phyloP scores from a whole-genome alignment of 306 rosid species.

The Luffa aegyptiaca region DNA sequence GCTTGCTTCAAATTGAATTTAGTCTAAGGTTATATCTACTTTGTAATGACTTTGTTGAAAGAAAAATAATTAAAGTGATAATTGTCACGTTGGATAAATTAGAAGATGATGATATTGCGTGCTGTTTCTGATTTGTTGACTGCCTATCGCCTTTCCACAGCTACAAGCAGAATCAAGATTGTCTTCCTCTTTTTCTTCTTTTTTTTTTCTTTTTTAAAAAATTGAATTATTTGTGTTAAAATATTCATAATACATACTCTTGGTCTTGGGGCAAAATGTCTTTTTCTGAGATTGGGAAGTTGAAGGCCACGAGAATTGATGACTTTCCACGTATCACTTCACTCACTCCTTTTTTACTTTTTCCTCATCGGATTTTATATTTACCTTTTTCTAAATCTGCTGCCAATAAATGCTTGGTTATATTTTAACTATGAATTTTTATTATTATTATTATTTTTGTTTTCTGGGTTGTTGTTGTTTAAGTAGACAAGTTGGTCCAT shows the following conservation, averaged over 20 bases:
- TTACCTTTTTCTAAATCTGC: too few species aligned
- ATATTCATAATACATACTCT: not conserved
- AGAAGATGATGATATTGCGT: not conserved
- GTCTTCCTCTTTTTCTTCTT: not conserved
- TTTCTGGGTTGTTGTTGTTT: too few species aligned
- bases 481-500: too few species aligned
- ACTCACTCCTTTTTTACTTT: not conserved
- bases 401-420: too few species aligned
- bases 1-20: not conserved
- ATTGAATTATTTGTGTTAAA: not conserved
- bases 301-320: not conserved
- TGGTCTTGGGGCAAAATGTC: not conserved
- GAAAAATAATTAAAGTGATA: not conserved
- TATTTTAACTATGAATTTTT: too few species aligned
- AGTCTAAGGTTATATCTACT: not conserved
- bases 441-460: too few species aligned
- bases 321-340: not conserved
- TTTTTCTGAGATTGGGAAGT: not conserved
- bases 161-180: conserved; percentile 4
- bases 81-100: not conserved
- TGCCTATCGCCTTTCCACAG: not conserved
- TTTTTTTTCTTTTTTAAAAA: not conserved
- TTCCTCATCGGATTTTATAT: too few species aligned
- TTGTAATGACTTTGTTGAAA: not conserved
- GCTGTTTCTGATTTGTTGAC: not conserved